Percentiles rank a stretch among this genome's conserved stretches.
These are phyloP conservation scores for Myrica gale DNA, from an alignment of 306 rosid genomes.

Conservation along the genomic window DNA sequence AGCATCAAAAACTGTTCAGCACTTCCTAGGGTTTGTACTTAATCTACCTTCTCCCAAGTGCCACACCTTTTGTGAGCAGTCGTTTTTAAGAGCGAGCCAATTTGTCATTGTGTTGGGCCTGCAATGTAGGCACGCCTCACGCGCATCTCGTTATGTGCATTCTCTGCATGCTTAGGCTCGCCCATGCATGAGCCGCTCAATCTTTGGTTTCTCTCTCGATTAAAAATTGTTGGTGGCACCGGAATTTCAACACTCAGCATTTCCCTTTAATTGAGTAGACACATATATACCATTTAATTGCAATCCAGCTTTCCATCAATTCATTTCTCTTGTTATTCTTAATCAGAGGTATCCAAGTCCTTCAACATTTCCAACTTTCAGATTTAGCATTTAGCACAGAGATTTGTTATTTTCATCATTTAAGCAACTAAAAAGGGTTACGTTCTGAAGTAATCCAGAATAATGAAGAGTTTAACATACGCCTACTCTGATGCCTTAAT, in stretches of 20 bases:
- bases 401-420: too few relatives aligned
- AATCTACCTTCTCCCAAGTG: background rate
- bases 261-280: background rate
- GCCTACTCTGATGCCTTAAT: too few relatives aligned
- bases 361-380: too few relatives aligned
- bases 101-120: slow-evolving; percentile 27
- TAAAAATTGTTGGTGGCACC: background rate
- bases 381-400: too few relatives aligned
- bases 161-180: slow-evolving; percentile 35
- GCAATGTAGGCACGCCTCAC: slow-evolving; percentile 60
- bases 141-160: slow-evolving; percentile 46
- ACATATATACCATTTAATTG: background rate
- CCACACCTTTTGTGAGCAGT: slow-evolving; percentile 12
- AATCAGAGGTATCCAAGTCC: too few relatives aligned
- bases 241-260: background rate
- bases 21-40: background rate
- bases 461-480: too few relatives aligned
- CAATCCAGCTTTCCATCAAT: too few relatives aligned
- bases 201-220: slow-evolving; percentile 37
- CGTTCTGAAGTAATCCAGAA: too few relatives aligned
- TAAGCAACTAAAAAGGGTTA: too few relatives aligned
- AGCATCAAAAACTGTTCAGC: background rate
- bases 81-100: slow-evolving; percentile 21
- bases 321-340: too few relatives aligned
- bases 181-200: slow-evolving; percentile 42